Evolutionary conservation across 2,329 filamentous ascomycete species (phyloP).

Genomic region (Colletotrichum orchidophilum): DNA sequence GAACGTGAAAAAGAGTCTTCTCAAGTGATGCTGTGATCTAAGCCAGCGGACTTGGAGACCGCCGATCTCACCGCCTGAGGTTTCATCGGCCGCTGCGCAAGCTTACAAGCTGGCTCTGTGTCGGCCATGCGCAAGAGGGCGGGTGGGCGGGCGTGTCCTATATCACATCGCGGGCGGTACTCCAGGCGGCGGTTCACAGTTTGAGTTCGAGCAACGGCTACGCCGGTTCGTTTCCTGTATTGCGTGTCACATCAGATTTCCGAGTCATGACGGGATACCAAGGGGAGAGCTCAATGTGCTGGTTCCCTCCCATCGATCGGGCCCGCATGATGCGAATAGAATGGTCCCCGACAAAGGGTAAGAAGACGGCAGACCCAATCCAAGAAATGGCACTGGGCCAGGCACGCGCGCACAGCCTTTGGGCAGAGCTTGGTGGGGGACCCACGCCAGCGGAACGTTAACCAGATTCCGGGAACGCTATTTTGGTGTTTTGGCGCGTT

Average conservation of each 20-base stretch:
- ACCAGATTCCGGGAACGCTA: slow-evolving; percentile 20
- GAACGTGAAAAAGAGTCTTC: neutral
- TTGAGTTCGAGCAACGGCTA: neutral
- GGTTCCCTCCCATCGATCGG: neutral
- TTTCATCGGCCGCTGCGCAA: neutral
- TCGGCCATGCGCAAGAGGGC: neutral
- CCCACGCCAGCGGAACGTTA: slow-evolving; percentile 4
- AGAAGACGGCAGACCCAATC: neutral
- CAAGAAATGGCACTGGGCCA: neutral
- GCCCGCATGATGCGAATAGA: neutral
- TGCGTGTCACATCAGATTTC: neutral
- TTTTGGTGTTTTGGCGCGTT: neutral
- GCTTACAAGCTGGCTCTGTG: neutral
- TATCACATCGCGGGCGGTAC: neutral
- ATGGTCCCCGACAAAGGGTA: neutral
- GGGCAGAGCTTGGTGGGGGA: neutral
- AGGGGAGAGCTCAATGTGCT: neutral
- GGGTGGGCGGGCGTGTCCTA: neutral
- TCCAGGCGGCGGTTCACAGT: neutral
- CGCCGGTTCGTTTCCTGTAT: neutral
- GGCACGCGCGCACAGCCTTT: neutral
- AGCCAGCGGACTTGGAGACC: neutral
- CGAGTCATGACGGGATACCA: slow-evolving; percentile 14
- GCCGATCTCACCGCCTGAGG: neutral
- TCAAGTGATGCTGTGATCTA: too few relatives aligned